A percentile compares a stretch with the other conserved stretches of the same genome.
Conservation (phyloP, 2,329 filamentous ascomycete species). For the Microcyclospora pomicola region DNA sequence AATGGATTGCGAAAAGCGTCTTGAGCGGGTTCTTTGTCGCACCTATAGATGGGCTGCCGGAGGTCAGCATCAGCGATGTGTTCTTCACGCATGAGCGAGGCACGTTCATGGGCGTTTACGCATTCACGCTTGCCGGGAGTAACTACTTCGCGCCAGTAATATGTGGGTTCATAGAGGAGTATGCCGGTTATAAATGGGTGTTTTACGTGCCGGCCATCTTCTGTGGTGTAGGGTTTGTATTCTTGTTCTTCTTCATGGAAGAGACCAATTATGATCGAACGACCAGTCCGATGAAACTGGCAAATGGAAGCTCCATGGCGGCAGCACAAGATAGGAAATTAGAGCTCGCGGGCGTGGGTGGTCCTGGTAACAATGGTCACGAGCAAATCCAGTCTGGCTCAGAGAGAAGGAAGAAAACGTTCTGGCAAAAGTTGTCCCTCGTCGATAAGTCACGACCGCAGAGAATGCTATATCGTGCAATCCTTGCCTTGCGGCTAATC, state of each 20-base stretch:
- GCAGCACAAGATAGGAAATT: neutral
- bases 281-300: neutral
- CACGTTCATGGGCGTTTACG: constrained; percentile 17
- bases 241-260: constrained; percentile 46
- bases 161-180: constrained; percentile 36
- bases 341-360: neutral
- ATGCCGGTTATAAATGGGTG: constrained; percentile 36
- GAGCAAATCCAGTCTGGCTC: neutral
- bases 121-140: constrained; percentile 11
- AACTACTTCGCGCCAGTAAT: constrained; percentile 27
- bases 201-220: constrained; percentile 42
- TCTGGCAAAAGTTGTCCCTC: constrained; percentile 11
- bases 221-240: constrained; percentile 31
- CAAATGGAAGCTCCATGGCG: neutral
- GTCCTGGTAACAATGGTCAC: neutral
- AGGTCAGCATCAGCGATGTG: constrained; percentile 16
- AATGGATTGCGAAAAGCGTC: constrained; percentile 35
- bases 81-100: constrained; percentile 21
- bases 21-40: constrained; percentile 35
- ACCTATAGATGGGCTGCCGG: constrained; percentile 37
- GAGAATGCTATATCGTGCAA: constrained; percentile 18
- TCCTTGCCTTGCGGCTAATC: constrained; percentile 21
- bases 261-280: constrained; percentile 39
- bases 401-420: constrained; percentile 4
- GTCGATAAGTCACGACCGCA: constrained; percentile 10